Base-by-base conservation (phyloP, 192 early-diverging fungal species). In the Borealophlyctis nickersoniae region DNA sequence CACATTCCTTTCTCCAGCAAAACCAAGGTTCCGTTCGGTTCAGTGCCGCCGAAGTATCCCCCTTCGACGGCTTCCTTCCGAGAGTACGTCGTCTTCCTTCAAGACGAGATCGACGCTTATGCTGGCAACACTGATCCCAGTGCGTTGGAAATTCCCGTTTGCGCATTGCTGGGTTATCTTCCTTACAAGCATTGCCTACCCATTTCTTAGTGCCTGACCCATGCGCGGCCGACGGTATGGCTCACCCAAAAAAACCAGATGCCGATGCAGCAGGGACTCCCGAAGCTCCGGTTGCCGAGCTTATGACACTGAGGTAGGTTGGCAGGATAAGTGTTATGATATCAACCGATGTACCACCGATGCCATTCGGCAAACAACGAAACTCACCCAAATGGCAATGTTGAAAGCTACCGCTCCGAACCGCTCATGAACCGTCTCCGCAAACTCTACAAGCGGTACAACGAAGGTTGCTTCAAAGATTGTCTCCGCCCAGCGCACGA, bases 321-420 rank as follows among this genome's bases (percentile, higher is more conserved):
- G 39, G 9, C 7, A 45, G 39, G 19, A 45, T 7, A 45, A 19
- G 7, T 7, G n/a, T n/a, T n/a, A n/a, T n/a, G n/a, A n/a, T n/a
- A n/a, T n/a, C n/a, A n/a, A n/a, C n/a, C n/a, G n/a, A n/a, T n/a
- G n/a, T n/a, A n/a, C n/a, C n/a, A n/a, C n/a, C n/a, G 39, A 45
- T 13, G 28, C 23, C 27, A 57, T 32, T 11, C 9, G 32, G 56
- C 27, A 4, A 23, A 57, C 7, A 32, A 57, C 14, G 27, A 13
- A 13, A 32, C 33, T 57, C 56, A 57, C 32, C 28, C 56, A 57
- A 57, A 32, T 32, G 33, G 33, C 28, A 32, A 57, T 4, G 56
- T 57, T 57, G 31, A 26, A 33, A 57, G 49, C 59, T 61, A 61
- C 49, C 59, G 59, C n/a, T 61, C 59, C 39, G 59, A 61, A n/a